Evolutionary conservation across 1,284 basidiomycete genomes (phyloP), one percentile per base, ranked within the genome.

Genomic region (Cystobasidium sp.): DNA sequence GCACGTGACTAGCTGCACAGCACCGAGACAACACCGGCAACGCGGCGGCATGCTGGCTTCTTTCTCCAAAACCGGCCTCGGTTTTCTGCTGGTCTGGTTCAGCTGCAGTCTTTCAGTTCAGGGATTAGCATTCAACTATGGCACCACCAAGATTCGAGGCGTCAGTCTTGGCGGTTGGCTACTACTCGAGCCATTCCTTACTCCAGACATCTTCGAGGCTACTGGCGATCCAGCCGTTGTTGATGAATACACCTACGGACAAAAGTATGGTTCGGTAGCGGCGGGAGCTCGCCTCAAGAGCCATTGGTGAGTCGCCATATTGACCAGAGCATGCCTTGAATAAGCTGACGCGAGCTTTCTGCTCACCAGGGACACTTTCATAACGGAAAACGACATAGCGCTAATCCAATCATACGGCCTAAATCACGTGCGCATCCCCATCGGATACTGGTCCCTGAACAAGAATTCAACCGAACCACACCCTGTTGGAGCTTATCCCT

Each of bases 401-500:
- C 86, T 85, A 68, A 93, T 93, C 70, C 87, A 88, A 64, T 88
- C 86, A 64, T 91, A 90, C 18, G 90, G 90, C 8, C 83, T 93
- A 66, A 93, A 93, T 81, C 91, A 93, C 81, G 90, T 94, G 74
- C 88, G 94, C 51, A 84, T 97, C 53, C 94, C 94, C 2, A 91
- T 97, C 76, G 92, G 92, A 22, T 93, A 90, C 82, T 97, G 94
- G 94, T 93, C 94, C 0, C 93, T 92, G 78, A 91, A 94, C 68
- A 88, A 52, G 39, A 53, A 66, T 24, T 39, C 49, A n/a, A 47
- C 64, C 7, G 64, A 66, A 44, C 46, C 64, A 49, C 52, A 51
- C n/a, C 46, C 64, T 24, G 51, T 53, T 37, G 64, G 64, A 1
- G 47, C 46, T 20, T 66, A 66, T 41, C 64, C 64, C 10, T 66